Conservation (phyloP, 2,329 filamentous ascomycete species). For the Colletotrichum echinochloae region DNA sequence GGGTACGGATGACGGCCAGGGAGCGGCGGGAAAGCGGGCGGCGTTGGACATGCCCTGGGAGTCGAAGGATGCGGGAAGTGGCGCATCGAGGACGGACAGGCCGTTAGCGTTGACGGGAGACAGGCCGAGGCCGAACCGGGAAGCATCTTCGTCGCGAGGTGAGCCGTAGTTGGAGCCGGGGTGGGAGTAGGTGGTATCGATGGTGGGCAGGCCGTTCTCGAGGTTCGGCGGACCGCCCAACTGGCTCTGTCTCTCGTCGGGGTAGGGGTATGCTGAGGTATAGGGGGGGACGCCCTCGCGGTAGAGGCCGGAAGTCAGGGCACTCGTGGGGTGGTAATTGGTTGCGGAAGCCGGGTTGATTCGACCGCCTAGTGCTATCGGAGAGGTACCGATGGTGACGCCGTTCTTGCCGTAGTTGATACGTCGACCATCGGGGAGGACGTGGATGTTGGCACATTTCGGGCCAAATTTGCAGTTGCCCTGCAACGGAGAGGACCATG, state of each 20-base stretch:
- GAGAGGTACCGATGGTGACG: conserved; percentile 71
- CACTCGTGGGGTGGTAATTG: conserved; percentile 72
- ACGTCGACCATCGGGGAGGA: conserved; percentile 91
- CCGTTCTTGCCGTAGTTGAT: conserved; percentile 83
- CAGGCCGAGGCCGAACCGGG: conserved; percentile 75
- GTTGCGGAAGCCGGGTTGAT: conserved; percentile 69
- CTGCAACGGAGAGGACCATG: conserved; percentile 57
- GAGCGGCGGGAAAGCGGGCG: conserved; percentile 80
- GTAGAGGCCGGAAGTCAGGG: conserved; percentile 71
- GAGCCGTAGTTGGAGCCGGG: conserved; percentile 79
- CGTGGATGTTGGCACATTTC: conserved; percentile 96
- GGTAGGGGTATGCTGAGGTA: conserved; percentile 53
- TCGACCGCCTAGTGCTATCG: conserved; percentile 73
- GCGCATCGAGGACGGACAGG: conserved; percentile 92
- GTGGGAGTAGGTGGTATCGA: conserved; percentile 69
- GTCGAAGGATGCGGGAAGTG: conserved; percentile 93
- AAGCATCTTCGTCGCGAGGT: conserved; percentile 75
- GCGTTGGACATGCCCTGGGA: conserved; percentile 95
- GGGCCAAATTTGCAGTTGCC: conserved; percentile 99
- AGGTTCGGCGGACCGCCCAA: conserved; percentile 63
- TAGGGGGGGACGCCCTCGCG: conserved; percentile 55
- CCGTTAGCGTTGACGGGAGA: conserved; percentile 79
- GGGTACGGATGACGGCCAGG: conserved; percentile 92
- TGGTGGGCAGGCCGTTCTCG: conserved; percentile 67
- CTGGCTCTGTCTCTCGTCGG: conserved; percentile 57